Percentiles rank a stretch among this genome's conserved stretches.
These are phyloP conservation scores for Cryoendolithus antarcticus DNA, from an alignment of 2,329 filamentous ascomycete genomes.

Conservation along the genomic window DNA sequence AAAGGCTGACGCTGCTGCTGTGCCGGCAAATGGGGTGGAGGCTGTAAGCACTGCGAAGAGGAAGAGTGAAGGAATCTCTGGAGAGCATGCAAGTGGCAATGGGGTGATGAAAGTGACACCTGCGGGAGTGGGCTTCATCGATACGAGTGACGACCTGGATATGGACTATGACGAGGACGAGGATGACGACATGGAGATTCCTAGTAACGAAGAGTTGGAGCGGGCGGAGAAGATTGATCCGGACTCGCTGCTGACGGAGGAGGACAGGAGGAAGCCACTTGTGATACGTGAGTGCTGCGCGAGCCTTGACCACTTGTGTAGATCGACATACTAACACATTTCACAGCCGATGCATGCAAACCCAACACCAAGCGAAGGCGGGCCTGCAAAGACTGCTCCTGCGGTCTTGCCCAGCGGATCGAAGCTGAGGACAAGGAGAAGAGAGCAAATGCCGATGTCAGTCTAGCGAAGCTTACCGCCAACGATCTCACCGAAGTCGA, in stretches of 20 bases:
- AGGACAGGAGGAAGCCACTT: constrained; percentile 66
- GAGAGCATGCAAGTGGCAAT: constrained; percentile 26
- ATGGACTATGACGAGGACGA: constrained; percentile 31
- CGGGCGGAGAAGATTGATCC: constrained; percentile 80
- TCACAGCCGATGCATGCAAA: constrained; percentile 65
- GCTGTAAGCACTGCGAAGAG: constrained; percentile 20
- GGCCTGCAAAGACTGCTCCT: constrained; percentile 96
- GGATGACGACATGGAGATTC: constrained; percentile 24
- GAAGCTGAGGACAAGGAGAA: constrained; percentile 70
- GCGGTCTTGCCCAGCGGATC: constrained; percentile 74
- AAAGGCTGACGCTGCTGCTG: constrained; percentile 32
- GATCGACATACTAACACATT: constrained; percentile 12
- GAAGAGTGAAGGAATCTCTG: constrained; percentile 20
- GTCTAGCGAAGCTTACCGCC: constrained; percentile 47
- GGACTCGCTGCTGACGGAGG: constrained; percentile 71
- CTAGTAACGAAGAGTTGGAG: constrained; percentile 35
- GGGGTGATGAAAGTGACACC: constrained; percentile 32
- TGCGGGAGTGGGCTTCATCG: constrained; percentile 54
- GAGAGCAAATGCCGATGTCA: constrained; percentile 50
- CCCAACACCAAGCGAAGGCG: constrained; percentile 83
- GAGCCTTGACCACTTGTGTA: neutral
- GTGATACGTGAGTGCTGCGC: constrained; percentile 51
- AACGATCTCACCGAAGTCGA: constrained; percentile 84
- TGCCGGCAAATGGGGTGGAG: constrained; percentile 23
- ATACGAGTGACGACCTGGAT: constrained; percentile 48